Evolutionary conservation across 305 asterid species (phyloP).

Genomic region (Coffea humblotiana): DNA sequence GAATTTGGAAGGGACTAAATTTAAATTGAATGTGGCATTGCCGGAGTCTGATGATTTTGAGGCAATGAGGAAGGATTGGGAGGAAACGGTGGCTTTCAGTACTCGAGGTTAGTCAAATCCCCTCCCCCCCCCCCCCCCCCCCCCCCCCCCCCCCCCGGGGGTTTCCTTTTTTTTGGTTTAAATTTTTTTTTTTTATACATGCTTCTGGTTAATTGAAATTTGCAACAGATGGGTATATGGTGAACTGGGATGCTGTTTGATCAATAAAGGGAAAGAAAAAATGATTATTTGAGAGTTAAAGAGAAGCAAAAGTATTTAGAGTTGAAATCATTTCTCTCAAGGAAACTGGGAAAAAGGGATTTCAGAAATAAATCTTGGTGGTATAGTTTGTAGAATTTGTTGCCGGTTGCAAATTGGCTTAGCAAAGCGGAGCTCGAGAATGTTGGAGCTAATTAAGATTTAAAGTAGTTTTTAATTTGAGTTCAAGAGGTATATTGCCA

Average conservation of each 20-base stretch:
- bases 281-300: not conserved
- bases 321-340: not conserved
- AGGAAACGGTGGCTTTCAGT: constrained; percentile 74
- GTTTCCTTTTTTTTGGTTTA: too few relatives aligned
- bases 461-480: not conserved
- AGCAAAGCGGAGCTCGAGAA: not conserved
- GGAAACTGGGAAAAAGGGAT: not conserved
- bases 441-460: not conserved
- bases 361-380: not conserved
- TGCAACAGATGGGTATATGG: too few relatives aligned
- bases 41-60: constrained; percentile 69
- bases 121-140: not conserved
- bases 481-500: not conserved
- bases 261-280: not conserved
- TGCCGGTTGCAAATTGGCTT: not conserved
- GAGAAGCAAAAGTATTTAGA: not conserved
- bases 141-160: too few relatives aligned
- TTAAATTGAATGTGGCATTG: constrained; percentile 55
- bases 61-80: constrained; percentile 83
- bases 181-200: not conserved
- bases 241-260: not conserved
- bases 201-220: too few relatives aligned
- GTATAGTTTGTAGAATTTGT: not conserved
- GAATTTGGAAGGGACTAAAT: constrained; percentile 76
- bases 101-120: constrained; percentile 51